These are phyloP conservation scores for Loxodes magnus DNA, from an alignment of 73 alveolate species.

Conservation along the genomic window DNA sequence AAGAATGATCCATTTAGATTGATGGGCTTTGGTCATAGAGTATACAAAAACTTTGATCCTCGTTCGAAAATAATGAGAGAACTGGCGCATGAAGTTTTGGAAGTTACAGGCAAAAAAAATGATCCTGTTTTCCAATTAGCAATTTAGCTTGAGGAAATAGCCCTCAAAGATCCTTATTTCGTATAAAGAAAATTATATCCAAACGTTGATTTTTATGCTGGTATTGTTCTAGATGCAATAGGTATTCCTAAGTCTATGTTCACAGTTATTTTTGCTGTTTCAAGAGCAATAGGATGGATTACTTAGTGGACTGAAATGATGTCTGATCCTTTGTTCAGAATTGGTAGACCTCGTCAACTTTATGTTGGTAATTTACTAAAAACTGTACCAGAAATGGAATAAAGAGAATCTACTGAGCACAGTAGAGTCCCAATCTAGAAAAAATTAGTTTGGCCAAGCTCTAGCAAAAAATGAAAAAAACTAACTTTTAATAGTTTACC, in stretches of 20 bases:
- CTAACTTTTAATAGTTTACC: too few relatives aligned
- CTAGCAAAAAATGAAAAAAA: too few relatives aligned
- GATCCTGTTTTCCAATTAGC: constrained; percentile 9
- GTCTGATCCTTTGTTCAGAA: constrained; percentile 75
- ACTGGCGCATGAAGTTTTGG: constrained; percentile 33
- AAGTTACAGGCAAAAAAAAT: constrained; percentile 13
- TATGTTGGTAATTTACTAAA: too few relatives aligned
- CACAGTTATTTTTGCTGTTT: constrained; percentile 76
- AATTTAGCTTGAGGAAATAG: constrained; percentile 60
- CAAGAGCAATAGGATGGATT: constrained; percentile 86
- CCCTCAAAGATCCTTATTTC: constrained; percentile 80
- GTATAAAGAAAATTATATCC: constrained; percentile 81
- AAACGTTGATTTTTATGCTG: constrained; percentile 84
- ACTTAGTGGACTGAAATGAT: constrained; percentile 78
- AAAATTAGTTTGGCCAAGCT: too few relatives aligned
- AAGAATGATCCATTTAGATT: constrained; percentile 58
- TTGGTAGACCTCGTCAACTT: constrained; percentile 75
- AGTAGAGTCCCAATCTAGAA: too few relatives aligned
- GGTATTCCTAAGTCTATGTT: constrained; percentile 86
- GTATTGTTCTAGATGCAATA: constrained; percentile 67
- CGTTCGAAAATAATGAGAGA: constrained; percentile 32
- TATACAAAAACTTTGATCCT: constrained; percentile 80
- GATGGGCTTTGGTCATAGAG: constrained; percentile 98
- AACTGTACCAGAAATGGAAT: too few relatives aligned
- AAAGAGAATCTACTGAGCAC: too few relatives aligned